These are phyloP conservation scores for Canariomyces notabilis DNA, from an alignment of 2,329 filamentous ascomycete species.

Conservation along the genomic window DNA sequence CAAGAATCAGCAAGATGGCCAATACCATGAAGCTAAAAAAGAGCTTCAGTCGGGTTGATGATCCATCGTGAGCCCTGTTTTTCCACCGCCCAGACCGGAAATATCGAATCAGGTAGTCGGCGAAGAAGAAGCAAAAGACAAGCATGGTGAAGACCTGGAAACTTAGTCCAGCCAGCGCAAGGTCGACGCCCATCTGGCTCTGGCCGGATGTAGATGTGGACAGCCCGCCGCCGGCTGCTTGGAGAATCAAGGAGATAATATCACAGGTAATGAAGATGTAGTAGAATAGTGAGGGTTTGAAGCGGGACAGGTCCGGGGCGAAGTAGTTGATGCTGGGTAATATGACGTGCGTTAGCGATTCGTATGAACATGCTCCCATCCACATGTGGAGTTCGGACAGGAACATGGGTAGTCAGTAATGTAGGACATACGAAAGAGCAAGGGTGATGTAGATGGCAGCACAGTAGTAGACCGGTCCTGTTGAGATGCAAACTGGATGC, in stretches of 20 bases:
- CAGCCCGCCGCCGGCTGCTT: constrained; percentile 47
- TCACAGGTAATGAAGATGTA: constrained; percentile 45
- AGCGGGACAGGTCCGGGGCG: constrained; percentile 25
- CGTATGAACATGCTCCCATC: no score
- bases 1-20: constrained; percentile 51
- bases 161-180: constrained; percentile 47
- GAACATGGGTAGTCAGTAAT: no score
- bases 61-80: background rate
- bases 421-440: constrained; percentile 34
- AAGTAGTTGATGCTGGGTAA: constrained; percentile 30
- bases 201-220: constrained; percentile 33
- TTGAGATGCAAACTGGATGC: constrained; percentile 50
- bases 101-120: constrained; percentile 36
- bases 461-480: constrained; percentile 51
- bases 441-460: constrained; percentile 65
- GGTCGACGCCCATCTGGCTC: constrained; percentile 39
- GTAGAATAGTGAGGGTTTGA: constrained; percentile 30
- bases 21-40: constrained; percentile 48
- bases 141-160: constrained; percentile 48
- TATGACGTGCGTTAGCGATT: no score
- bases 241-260: constrained; percentile 45
- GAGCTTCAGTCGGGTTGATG: constrained; percentile 34
- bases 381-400: no score
- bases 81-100: constrained; percentile 13
- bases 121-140: constrained; percentile 39